These are phyloP conservation scores for Perkinsus marinus DNA, from an alignment of 169 alveolate species.

Conservation along the genomic window DNA sequence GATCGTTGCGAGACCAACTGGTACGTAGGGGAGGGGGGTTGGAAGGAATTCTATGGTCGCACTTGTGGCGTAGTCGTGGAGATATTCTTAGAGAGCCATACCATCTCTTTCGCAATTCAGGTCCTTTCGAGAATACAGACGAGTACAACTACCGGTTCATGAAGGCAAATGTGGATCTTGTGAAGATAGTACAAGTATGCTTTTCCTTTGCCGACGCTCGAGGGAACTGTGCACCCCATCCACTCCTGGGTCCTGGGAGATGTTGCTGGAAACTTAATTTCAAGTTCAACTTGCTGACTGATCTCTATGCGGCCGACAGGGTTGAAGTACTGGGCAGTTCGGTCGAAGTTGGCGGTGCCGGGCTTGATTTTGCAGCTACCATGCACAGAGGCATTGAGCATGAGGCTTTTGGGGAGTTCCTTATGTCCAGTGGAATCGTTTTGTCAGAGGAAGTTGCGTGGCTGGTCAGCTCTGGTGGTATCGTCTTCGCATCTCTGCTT, in stretches of 20 bases:
- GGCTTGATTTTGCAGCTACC: conserved; percentile 52
- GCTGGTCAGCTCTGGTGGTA: conserved; percentile 62
- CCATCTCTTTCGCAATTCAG: neutral
- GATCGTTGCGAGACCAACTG: conserved; percentile 27
- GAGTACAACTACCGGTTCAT: conserved; percentile 37
- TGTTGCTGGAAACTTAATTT: conserved; percentile 60
- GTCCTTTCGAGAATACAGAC: neutral
- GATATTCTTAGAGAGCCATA: too few relatives aligned
- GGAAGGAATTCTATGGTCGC: neutral
- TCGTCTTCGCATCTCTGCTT: conserved; percentile 59
- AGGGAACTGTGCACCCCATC: conserved; percentile 35
- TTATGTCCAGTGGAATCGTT: conserved; percentile 46
- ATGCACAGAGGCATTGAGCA: conserved; percentile 38
- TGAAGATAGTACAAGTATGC: conserved; percentile 56
- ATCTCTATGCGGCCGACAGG: conserved; percentile 27
- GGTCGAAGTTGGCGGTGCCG: conserved; percentile 11
- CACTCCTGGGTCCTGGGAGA: neutral
- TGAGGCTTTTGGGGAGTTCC: conserved; percentile 46
- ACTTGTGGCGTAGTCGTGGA: too few relatives aligned
- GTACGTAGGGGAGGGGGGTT: neutral
- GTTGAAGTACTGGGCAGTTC: conserved; percentile 42
- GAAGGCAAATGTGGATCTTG: conserved; percentile 46
- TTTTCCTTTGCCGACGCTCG: conserved; percentile 43
- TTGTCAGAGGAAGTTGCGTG: conserved; percentile 53
- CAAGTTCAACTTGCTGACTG: conserved; percentile 32